Evolutionary conservation across 1,284 basidiomycete species (phyloP).

Genomic region (Fomitiporia mediterranea): DNA sequence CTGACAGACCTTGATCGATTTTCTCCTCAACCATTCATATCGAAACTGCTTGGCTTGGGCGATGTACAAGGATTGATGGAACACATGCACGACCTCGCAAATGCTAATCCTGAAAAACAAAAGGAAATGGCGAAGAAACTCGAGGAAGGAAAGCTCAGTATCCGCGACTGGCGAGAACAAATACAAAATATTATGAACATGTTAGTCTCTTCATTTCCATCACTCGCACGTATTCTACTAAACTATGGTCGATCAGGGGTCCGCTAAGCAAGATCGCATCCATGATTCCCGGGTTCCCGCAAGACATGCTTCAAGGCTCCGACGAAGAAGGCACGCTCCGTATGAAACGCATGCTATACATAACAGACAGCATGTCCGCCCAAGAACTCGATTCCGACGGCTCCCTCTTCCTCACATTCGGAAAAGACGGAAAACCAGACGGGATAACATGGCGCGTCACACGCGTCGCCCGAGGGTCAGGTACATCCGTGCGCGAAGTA

Average conservation of each 20-base stretch:
- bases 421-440: slow-evolving; percentile 79
- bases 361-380: slow-evolving; percentile 96
- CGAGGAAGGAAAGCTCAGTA: slow-evolving; percentile 93
- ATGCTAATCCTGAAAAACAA: slow-evolving; percentile 92
- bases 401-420: slow-evolving; percentile 75
- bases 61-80: slow-evolving; percentile 98
- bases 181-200: slow-evolving; percentile 98
- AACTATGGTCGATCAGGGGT: slow-evolving; percentile 54
- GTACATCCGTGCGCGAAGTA: slow-evolving; percentile 95
- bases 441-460: slow-evolving; percentile 84
- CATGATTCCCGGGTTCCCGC: slow-evolving; percentile 96
- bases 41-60: slow-evolving; percentile 92
- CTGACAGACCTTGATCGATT: slow-evolving; percentile 95
- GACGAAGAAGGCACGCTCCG: slow-evolving; percentile 89
- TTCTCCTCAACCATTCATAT: slow-evolving; percentile 95
- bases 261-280: slow-evolving; percentile 97
- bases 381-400: slow-evolving; percentile 97
- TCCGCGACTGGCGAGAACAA: slow-evolving; percentile 97
- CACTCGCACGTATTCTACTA: background rate
- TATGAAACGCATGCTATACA: slow-evolving; percentile 98
- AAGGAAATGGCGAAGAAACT: slow-evolving; percentile 99
- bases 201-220: slow-evolving; percentile 41
- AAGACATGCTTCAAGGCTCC: slow-evolving; percentile 83
- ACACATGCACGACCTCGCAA: slow-evolving; percentile 93
- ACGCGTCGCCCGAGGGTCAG: slow-evolving; percentile 89